Evolutionary conservation across 352 stramenopile genomes (phyloP), one percentile per base, ranked within the genome.

Genomic region (Phytophthora pinifolia): DNA sequence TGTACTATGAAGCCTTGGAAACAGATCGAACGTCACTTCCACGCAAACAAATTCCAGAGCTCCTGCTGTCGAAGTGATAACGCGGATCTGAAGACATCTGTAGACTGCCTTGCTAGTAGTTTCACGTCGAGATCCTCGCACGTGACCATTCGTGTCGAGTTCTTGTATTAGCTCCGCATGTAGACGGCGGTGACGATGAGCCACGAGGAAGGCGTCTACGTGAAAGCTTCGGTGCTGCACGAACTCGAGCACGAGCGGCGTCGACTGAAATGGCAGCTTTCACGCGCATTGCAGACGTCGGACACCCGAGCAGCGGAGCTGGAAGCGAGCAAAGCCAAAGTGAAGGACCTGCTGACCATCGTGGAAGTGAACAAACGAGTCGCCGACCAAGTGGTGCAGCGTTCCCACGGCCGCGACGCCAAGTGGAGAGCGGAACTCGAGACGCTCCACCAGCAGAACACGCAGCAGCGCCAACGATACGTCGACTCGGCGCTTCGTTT

Each of bases 271-370:
- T 83, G 76, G 72, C 64, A 87, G 54, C 67, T 87, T 51, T 65
- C 70, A 17, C 47, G 56, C 38, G 65, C 76, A 1, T 38, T 65
- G 1, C 70, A 79, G 41, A 54, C 62, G 13, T 74, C 70, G 6
- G 77, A 88, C 20, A 48, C 36, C 6, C 70, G 48, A 29, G 59
- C 64, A 0, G 67, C 77, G 0, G 57, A 77, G 9, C 54, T 76
- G 0, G 43, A 55, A 33, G 70, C 60, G 7, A 71, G 61, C 39
- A 65, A 85, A 36, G 62, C 70, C 38, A 80, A 83, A 37, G 62
- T 84, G 27, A 83, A 81, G 42, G 77, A 88, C 44, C 52, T 88
- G 46, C 61, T 88, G 54, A 81, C 72, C 34, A 86, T 88, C 70
- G 62, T 88, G 44, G 70, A 82, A 54, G 63, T 88, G 62, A 88